Percentiles rank a stretch among this genome's conserved stretches.
Conservation (phyloP, 2,329 filamentous ascomycete species). For the Hymenoscyphus infarciens region DNA sequence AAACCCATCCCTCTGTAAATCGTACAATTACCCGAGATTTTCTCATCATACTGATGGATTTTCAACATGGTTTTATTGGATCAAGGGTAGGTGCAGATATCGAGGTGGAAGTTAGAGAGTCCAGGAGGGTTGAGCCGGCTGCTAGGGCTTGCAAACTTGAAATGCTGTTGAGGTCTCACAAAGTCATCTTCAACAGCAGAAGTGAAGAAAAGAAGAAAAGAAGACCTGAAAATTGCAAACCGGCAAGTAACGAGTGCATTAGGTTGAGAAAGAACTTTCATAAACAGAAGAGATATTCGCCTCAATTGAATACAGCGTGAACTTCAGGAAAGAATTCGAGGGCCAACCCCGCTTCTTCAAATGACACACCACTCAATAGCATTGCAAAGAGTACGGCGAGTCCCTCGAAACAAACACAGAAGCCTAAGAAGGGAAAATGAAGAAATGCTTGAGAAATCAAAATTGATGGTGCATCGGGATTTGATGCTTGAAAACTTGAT, state of each 20-base stretch:
- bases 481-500: too few species aligned
- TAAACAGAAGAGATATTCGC: too few species aligned
- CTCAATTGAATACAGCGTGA: not conserved
- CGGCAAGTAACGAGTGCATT: too few species aligned
- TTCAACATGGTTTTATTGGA: slow-evolving; percentile 45
- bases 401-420: not conserved
- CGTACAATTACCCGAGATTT: slow-evolving; percentile 9
- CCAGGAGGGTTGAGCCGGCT: slow-evolving; percentile 18
- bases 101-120: slow-evolving; percentile 32
- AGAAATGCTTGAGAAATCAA: not conserved
- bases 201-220: too few species aligned
- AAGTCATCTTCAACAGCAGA: too few species aligned
- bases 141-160: too few species aligned
- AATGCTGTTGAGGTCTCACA: too few species aligned
- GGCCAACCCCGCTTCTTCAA: not conserved
- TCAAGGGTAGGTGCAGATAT: slow-evolving; percentile 38
- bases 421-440: not conserved
- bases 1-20: slow-evolving; percentile 40
- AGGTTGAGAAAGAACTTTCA: too few species aligned
- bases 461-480: too few species aligned
- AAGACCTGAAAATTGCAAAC: too few species aligned
- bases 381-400: not conserved
- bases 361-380: not conserved
- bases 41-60: slow-evolving; percentile 44
- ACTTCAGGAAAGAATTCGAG: not conserved